Conservation (phyloP, 192 early-diverging fungal species). For the Thamnidium elegans region DNA sequence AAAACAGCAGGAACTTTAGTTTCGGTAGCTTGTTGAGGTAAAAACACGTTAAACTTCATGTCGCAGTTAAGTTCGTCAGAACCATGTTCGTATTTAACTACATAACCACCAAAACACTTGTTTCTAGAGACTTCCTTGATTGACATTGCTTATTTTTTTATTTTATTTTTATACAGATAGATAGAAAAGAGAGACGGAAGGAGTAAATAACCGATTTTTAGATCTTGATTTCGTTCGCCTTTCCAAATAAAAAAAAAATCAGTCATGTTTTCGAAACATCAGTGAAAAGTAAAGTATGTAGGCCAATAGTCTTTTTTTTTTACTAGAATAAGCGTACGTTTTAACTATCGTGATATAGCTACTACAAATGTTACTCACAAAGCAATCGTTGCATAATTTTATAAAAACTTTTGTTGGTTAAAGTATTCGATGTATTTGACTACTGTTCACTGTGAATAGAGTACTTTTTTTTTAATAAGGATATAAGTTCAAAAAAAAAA, state of each 20-base stretch:
- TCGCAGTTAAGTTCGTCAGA: slow-evolving; percentile 60
- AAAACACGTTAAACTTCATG: slow-evolving; percentile 78
- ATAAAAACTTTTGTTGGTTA: too few relatives aligned
- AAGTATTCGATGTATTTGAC: too few relatives aligned
- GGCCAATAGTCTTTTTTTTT: too few relatives aligned
- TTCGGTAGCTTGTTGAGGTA: slow-evolving; percentile 53
- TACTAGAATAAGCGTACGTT: too few relatives aligned
- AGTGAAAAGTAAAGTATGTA: too few relatives aligned
- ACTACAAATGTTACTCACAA: too few relatives aligned
- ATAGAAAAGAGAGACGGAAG: slow-evolving; percentile 1
- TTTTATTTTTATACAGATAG: neutral
- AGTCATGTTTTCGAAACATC: neutral
- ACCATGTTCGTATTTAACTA: slow-evolving; percentile 70
- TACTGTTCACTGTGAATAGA: too few relatives aligned
- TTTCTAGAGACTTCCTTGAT: slow-evolving; percentile 46
- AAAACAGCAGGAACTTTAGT: slow-evolving; percentile 52
- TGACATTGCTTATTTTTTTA: too few relatives aligned
- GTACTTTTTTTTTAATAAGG: too few relatives aligned
- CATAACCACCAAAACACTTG: slow-evolving; percentile 66
- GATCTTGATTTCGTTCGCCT: neutral
- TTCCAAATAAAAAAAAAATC: neutral
- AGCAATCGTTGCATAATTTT: too few relatives aligned
- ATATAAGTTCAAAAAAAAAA: too few relatives aligned
- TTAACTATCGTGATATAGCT: too few relatives aligned
- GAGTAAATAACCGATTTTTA: neutral